Evolutionary conservation across 257 asterid genomes (phyloP), one percentile per base, ranked within the genome.

Genomic region (Schizonepeta tenuifolia): DNA sequence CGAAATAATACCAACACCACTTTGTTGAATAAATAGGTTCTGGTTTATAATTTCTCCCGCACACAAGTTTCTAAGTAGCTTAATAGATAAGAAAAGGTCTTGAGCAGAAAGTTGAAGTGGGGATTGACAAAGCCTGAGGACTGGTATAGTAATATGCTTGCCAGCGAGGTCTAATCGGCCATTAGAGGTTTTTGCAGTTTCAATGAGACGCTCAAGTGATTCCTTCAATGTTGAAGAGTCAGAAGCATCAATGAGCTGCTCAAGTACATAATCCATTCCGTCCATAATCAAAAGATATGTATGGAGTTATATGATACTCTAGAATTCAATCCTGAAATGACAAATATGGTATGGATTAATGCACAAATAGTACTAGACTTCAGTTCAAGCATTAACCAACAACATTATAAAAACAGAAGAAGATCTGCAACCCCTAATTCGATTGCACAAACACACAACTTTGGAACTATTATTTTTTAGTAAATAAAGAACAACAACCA

Each of bases 41-140:
- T 91, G 98, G 62, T 89, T 93, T 46, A 55, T 60, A 28, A 78
- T 71, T 72, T 89, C 97, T 74, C 97, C 98, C 0, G 98, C 97
- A 75, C 96, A 94, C 54, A 90, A 71, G 81, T 93, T 93, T 69
- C 98, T 86, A 51, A 93, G 86, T 46, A 89, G 82, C 84, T 86
- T 91, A 43, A 94, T 53, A 61, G 93, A 79, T 53, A 88, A 81
- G 70, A 85, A 77, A 76, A 89, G 82, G 50, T 77, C 71, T 24
- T 83, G 69, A 20, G 61, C 63, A 60, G 86, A 78, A 70, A 83
- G 74, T 65, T 22, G 77, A 14, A 49, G 65, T n/a, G 88, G 81
- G 33, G 82, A 70, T 64, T 31, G 84, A 77, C 94, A 91, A 10
- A 88, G 87, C 70, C 78, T 70, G 50, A 94, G 94, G 73, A 76